These are phyloP conservation scores for Lactuca saligna DNA, from an alignment of 129 eudicot species.

Conservation along the genomic window DNA sequence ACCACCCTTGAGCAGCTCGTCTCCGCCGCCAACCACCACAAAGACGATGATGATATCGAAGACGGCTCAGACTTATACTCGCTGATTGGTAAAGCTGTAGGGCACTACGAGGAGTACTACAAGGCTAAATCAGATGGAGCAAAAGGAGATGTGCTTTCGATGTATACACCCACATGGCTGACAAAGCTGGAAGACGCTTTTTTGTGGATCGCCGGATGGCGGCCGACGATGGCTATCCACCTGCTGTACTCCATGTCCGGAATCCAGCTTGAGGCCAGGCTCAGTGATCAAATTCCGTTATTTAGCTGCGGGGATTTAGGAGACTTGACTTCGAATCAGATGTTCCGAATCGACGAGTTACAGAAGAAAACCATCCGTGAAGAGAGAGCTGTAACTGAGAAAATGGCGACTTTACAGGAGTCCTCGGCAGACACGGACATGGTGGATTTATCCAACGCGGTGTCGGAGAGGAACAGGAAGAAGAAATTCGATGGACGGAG, in stretches of 20 bases:
- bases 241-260: slow-evolving; percentile 33
- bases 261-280: slow-evolving; percentile 23
- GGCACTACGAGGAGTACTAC: slow-evolving; percentile 56
- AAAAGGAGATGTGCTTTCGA: slow-evolving; percentile 29
- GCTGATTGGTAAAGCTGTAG: slow-evolving; percentile 28
- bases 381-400: slow-evolving; percentile 32
- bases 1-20: slow-evolving; percentile 28
- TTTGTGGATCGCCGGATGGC: slow-evolving; percentile 36
- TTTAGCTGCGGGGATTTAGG: slow-evolving; percentile 15
- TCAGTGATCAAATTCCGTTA: neutral
- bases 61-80: slow-evolving; percentile 3
- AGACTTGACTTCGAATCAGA: slow-evolving; percentile 26
- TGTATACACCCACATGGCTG: slow-evolving; percentile 25
- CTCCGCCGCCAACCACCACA: slow-evolving; percentile 17
- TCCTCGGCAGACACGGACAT: slow-evolving; percentile 33
- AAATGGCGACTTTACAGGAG: slow-evolving; percentile 44
- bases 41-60: neutral
- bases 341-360: slow-evolving; percentile 22
- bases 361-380: slow-evolving; percentile 29
- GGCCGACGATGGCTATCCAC: slow-evolving; percentile 33
- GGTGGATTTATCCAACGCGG: neutral
- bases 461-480: neutral
- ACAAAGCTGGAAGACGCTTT: slow-evolving; percentile 22
- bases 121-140: slow-evolving; percentile 33
- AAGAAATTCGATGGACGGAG: neutral